Base-by-base conservation (phyloP, 139 green algal species). In the Micromonas commoda region DNA sequence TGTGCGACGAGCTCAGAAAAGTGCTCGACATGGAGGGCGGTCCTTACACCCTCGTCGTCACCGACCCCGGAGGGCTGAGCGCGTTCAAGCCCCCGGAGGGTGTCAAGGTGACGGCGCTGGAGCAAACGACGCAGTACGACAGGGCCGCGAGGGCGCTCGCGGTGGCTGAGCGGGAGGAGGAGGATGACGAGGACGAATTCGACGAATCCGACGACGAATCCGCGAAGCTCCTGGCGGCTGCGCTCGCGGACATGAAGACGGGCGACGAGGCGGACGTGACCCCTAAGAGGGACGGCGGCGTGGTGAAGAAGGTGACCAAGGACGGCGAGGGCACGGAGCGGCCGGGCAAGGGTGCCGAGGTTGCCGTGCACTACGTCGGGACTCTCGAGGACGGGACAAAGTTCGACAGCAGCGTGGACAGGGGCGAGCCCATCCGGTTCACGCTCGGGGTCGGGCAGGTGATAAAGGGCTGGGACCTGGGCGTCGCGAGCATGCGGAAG, bases 381-480 rank as follows among this genome's bases (percentile, higher is more conserved):
- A 97, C 93, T 0, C 87, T 99, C 24, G n/a, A n/a, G n/a, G n/a
- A n/a, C n/a, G 94, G 93, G 33, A 89, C 81, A 33, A 91, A 96
- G 77, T 99, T 99, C 86, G 95, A 99, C 84, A 94, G 87, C 3
- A 92, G 83, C 52, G 54, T 88, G 0, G 95, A 97, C 80, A 84
- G 93, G 6, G 81, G 77, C 29, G 81, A 93, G 16, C 92, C 94
- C 3, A 98, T 99, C 79, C 85, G 76, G 6, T 98, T 88, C 76
- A 87, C 71, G 21, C 34, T 87, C 0, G 82, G 82, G 16, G 73
- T 76, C 79, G 90, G 91, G 39, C 76, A 87, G 20, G 93, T 97
- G 19, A 98, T 98, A 84, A 97, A 97, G 84, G 94, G 91, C 6
- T 98, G 94, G 94, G 95, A 99, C 81, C 35, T 85, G 51, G 94